These are phyloP conservation scores for Adiantum capillusveneris DNA, from an alignment of 75 land plant genomes.

Conservation along the genomic window DNA sequence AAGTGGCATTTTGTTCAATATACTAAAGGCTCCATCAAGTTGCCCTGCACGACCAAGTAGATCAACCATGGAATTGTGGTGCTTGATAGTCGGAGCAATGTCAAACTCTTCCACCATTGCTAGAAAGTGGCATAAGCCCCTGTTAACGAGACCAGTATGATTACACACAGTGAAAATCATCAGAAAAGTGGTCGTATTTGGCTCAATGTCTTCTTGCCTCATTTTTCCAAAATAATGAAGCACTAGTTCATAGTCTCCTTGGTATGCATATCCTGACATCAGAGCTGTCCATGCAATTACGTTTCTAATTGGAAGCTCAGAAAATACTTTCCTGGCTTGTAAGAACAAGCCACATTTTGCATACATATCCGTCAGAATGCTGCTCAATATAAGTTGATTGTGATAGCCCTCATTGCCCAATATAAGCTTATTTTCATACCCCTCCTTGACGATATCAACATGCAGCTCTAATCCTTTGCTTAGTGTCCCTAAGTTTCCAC, in stretches of 20 bases:
- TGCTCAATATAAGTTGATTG: conserved; percentile 12
- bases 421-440: conserved; percentile 13
- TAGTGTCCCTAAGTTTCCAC: conserved; percentile 24
- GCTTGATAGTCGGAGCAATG: conserved; percentile 56
- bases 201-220: conserved; percentile 23
- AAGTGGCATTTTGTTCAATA: conserved; percentile 35
- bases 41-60: conserved; percentile 50
- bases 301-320: conserved; percentile 30
- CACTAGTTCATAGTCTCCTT: conserved; percentile 45
- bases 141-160: conserved; percentile 47
- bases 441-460: conserved; percentile 28
- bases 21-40: conserved; percentile 33
- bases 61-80: conserved; percentile 63
- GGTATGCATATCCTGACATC: conserved; percentile 53
- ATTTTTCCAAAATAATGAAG: conserved; percentile 33
- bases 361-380: conserved; percentile 41
- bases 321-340: conserved; percentile 27
- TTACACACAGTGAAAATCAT: conserved; percentile 55
- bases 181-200: conserved; percentile 50
- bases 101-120: conserved; percentile 27
- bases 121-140: conserved; percentile 35
- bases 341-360: conserved; percentile 34
- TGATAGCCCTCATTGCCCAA: conserved; percentile 23
- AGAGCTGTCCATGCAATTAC: conserved; percentile 65
- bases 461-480: conserved; percentile 36